These are phyloP conservation scores for Drosera capensis DNA, from an alignment of 148 eudicot genomes.

Conservation along the genomic window DNA sequence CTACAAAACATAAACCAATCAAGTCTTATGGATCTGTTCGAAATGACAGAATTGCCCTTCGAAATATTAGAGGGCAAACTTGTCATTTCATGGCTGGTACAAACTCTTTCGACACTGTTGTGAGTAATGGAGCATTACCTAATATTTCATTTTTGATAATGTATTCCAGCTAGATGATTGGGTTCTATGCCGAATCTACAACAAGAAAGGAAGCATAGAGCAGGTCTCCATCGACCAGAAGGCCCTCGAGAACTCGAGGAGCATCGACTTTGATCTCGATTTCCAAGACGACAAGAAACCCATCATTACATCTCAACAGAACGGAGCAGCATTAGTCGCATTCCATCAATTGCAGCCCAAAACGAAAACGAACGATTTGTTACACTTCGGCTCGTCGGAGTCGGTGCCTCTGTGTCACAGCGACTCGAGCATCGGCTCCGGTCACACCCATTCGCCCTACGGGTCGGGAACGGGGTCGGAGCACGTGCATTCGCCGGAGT, in stretches of 20 bases:
- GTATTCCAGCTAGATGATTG: constrained; percentile 31
- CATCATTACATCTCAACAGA: neutral
- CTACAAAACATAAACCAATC: neutral
- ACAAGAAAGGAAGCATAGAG: constrained; percentile 29
- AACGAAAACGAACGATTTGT: constrained; percentile 8
- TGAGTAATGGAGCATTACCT: too few relatives aligned
- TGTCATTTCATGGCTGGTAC: neutral
- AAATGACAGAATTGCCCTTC: neutral
- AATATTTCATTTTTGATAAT: neutral
- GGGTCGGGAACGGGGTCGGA: too few relatives aligned
- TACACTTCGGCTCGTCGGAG: constrained; percentile 18
- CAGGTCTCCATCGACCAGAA: constrained; percentile 10
- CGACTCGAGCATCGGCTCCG: constrained; percentile 20
- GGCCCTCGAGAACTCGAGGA: constrained; percentile 7
- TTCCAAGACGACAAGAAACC: constrained; percentile 17
- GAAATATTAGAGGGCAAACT: neutral
- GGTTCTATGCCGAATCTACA: constrained; percentile 43
- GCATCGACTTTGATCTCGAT: neutral
- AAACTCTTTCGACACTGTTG: too few relatives aligned
- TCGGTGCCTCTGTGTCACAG: constrained; percentile 21
- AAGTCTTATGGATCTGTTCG: neutral
- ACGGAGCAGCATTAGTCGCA: neutral
- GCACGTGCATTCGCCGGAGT: too few relatives aligned
- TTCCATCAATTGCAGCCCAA: neutral
- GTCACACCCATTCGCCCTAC: constrained; percentile 21